Conservation (phyloP, 176 grass and related monocot species). For the Calamus simplicifolius region DNA sequence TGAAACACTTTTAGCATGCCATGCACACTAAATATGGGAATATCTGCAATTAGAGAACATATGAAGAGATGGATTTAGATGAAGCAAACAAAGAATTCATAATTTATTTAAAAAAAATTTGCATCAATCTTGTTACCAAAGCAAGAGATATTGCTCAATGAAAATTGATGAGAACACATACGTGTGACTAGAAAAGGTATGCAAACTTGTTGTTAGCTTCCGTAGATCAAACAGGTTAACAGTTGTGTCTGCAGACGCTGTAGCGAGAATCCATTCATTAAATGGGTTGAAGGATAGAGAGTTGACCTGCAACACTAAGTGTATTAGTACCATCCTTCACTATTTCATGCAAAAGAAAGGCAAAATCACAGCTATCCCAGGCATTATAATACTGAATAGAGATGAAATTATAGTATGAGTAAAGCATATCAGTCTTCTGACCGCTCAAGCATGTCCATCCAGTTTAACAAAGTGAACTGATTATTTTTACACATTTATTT, state of each 20-base stretch:
- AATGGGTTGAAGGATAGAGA: slow-evolving; percentile 93
- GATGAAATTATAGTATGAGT: no score
- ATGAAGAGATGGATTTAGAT: no score
- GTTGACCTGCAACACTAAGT: slow-evolving; percentile 51
- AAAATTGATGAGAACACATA: slow-evolving; percentile 19
- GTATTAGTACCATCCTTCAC: neutral
- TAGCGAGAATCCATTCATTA: slow-evolving; percentile 93
- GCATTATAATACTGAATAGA: no score
- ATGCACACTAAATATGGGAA: no score
- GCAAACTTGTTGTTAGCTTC: slow-evolving; percentile 70
- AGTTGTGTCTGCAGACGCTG: slow-evolving; percentile 76
- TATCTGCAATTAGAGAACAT: no score
- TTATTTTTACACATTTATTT: no score
- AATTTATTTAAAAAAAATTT: neutral
- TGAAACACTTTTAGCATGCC: no score
- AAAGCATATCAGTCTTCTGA: no score
- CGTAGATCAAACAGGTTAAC: slow-evolving; percentile 82
- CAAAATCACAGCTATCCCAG: neutral
- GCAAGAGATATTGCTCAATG: neutral
- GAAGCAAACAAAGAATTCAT: no score
- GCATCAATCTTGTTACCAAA: neutral
- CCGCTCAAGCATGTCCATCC: no score
- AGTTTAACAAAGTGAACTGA: no score
- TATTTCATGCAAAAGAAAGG: slow-evolving; percentile 9
- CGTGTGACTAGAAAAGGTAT: slow-evolving; percentile 75